Evolutionary conservation across 2,329 filamentous ascomycete genomes (phyloP), one percentile per base, ranked within the genome.

Genomic region (Aspergillus pseudoterreus): DNA sequence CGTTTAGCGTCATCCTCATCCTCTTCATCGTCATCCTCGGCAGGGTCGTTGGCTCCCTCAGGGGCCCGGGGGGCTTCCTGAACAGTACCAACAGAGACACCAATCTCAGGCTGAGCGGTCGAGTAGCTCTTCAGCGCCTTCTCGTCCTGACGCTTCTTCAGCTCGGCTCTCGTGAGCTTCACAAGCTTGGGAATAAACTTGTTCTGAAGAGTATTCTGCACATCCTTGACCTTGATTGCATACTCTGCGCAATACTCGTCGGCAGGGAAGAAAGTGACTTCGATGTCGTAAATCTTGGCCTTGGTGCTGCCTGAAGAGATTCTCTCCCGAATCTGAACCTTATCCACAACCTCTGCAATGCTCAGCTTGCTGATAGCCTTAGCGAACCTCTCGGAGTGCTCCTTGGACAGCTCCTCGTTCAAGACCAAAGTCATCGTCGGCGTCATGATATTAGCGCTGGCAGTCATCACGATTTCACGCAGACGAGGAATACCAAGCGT

Each of bases 401-500:
- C 80, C 32, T 80, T 75, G 1, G 84, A 79, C 33, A 96, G 74
- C 62, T 91, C 87, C 19, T 85, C 78, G 61, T 88, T 88, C 27
- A 95, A 79, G 43, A 88, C 81, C 15, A 97, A 78, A 1, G 89
- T 94, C 72, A 74, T 74, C 6, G 71, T 83, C 1, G 94, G 94
- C 0, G 94, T 99, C 36, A 90, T 88, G 56, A 97, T 96, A 43
- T 87, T 82, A 47, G 85, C 82, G 67, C 89, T 94, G 22, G 94
- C 94, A 45, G 94, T 97, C 94, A 99, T 99, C 59, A 99, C 82
- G 63, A 99, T 96, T 81, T 99, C 94, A 75, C 94, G 83, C 17
- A 99, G 81, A 75, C 94, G 90, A 53, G 94, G 94, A 67, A 99
- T 97, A 89, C 94, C 94, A 17, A 96, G 82, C 0, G 94, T 99